phyloP scores from a whole-genome alignment of 2,329 filamentous ascomycete species.

The Fusarium penzigii region DNA sequence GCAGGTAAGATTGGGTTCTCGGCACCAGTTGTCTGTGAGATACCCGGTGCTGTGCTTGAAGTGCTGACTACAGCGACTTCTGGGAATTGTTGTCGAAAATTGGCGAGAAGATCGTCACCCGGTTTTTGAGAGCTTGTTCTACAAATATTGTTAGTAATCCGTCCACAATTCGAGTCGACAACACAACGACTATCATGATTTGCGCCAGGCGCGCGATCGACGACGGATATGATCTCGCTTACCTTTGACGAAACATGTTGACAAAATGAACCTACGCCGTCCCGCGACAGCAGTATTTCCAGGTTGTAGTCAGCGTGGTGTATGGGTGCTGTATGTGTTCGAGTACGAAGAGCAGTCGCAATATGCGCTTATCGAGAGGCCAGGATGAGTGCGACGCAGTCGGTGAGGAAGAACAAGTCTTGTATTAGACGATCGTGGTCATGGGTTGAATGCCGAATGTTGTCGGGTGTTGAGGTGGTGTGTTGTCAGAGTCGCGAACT shows the following conservation, averaged over 20 bases:
- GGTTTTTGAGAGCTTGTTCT: slow-evolving; percentile 84
- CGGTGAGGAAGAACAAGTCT: slow-evolving; percentile 2
- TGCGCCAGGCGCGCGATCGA: neutral
- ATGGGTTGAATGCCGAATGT: neutral
- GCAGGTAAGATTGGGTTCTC: slow-evolving; percentile 24
- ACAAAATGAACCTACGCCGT: slow-evolving; percentile 19
- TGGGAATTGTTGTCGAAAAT: slow-evolving; percentile 82
- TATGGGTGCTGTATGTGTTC: slow-evolving; percentile 3
- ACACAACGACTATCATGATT: neutral
- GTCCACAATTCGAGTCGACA: slow-evolving; percentile 3
- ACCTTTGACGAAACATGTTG: slow-evolving; percentile 35
- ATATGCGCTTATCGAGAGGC: slow-evolving; percentile 1
- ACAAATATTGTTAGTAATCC: slow-evolving; percentile 3
- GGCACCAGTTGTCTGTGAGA: slow-evolving; percentile 35
- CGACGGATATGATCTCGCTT: slow-evolving; percentile 4
- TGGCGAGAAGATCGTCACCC: slow-evolving; percentile 78
- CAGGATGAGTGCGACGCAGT: slow-evolving; percentile 5
- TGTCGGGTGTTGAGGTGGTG: neutral
- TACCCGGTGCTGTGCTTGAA: slow-evolving; percentile 43
- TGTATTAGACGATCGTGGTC: slow-evolving; percentile 1
- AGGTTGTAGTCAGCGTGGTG: slow-evolving; percentile 12
- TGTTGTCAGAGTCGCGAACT: neutral
- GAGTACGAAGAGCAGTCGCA: slow-evolving; percentile 5
- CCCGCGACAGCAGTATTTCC: slow-evolving; percentile 17
- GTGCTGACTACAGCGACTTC: slow-evolving; percentile 62